Evolutionary conservation across 352 stramenopile species (phyloP).

Genomic region (Pythium aristosporum): DNA sequence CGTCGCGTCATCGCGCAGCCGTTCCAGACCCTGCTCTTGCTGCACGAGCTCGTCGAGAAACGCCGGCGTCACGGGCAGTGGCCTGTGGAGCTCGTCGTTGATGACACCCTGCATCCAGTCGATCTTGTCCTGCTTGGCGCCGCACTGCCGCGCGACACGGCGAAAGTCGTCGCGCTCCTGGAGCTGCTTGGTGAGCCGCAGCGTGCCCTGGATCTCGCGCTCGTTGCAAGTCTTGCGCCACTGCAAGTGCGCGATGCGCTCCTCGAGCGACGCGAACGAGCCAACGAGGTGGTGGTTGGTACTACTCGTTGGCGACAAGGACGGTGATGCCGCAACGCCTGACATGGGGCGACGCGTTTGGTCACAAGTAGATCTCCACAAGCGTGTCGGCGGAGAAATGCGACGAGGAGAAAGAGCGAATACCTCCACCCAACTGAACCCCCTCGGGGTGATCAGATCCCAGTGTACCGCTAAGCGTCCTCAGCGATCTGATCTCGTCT

Average conservation of each 20-base stretch:
- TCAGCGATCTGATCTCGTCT: not conserved
- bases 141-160: constrained; percentile 37
- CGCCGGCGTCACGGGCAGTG: constrained; percentile 46
- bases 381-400: not conserved
- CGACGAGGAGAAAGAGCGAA: not conserved
- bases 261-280: constrained; percentile 54
- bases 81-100: constrained; percentile 50
- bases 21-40: constrained; percentile 30
- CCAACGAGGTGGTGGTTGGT: constrained; percentile 8
- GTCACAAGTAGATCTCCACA: not conserved
- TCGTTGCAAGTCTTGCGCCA: constrained; percentile 77
- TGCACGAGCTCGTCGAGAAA: constrained; percentile 31
- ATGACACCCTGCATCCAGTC: constrained; percentile 59
- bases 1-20: constrained; percentile 27
- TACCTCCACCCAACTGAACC: too few relatives aligned
- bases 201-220: constrained; percentile 61
- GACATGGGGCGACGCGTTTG: not conserved
- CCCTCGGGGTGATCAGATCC: not conserved
- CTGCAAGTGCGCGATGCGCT: constrained; percentile 64
- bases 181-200: constrained; percentile 57
- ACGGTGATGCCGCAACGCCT: not conserved
- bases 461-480: not conserved
- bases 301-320: not conserved
- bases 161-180: constrained; percentile 65
- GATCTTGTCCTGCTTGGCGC: constrained; percentile 30